These are phyloP conservation scores for Metschnikowia chrysomelidarum DNA, from an alignment of 805 yeast species.

Conservation along the genomic window DNA sequence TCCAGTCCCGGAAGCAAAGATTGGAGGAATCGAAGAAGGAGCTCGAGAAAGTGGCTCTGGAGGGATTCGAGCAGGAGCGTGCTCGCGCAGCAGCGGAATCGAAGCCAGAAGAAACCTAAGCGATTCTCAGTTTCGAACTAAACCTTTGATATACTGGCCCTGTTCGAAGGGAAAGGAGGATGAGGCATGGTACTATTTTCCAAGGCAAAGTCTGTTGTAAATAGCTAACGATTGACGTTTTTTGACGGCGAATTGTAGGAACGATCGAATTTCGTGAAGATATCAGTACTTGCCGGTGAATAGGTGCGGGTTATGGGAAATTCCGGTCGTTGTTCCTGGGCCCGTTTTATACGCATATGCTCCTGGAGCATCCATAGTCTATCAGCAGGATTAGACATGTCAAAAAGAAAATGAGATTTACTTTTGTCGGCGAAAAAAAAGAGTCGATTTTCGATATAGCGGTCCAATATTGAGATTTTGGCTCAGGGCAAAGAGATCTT, in stretches of 20 bases:
- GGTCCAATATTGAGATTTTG: too few relatives aligned
- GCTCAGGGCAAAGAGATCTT: too few relatives aligned
- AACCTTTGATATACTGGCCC: too few relatives aligned
- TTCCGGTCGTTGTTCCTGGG: conserved; percentile 17
- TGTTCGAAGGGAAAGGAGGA: too few relatives aligned
- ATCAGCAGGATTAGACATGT: conserved; percentile 16
- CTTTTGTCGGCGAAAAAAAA: too few relatives aligned
- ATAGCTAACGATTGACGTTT: conserved; percentile 10
- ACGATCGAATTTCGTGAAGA: background rate
- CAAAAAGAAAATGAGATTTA: too few relatives aligned
- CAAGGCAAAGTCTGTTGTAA: too few relatives aligned
- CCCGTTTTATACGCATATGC: conserved; percentile 16
- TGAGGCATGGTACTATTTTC: too few relatives aligned
- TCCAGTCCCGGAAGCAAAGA: conserved; percentile 63
- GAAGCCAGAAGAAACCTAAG: conserved; percentile 1
- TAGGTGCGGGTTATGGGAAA: conserved; percentile 14
- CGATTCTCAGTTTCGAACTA: too few relatives aligned
- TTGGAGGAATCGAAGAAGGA: conserved; percentile 54
- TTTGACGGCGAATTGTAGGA: background rate
- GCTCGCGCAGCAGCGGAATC: conserved; percentile 3
- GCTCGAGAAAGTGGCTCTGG: conserved; percentile 35
- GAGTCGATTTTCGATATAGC: too few relatives aligned
- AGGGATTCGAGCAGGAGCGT: conserved; percentile 29
- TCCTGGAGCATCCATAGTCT: conserved; percentile 20
- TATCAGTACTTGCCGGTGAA: background rate